Conservation (phyloP, 2,329 filamentous ascomycete genomes). For the Nigrograna mackinnonii region DNA sequence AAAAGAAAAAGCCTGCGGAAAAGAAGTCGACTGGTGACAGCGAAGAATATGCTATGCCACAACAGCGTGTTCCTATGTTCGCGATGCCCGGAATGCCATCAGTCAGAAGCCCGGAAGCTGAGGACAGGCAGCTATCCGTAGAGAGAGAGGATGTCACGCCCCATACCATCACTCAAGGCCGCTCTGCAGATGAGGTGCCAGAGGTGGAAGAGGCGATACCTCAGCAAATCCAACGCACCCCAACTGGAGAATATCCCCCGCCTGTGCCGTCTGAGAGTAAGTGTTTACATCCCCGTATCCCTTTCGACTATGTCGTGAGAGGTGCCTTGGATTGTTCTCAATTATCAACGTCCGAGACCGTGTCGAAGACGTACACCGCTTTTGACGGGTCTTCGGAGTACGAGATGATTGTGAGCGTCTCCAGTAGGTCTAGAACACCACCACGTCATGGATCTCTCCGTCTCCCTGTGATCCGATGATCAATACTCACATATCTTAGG, state of each 20-base stretch:
- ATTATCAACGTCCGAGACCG: slow-evolving; percentile 27
- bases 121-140: slow-evolving; percentile 45
- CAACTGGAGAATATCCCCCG: slow-evolving; percentile 43
- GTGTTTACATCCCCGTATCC: slow-evolving; percentile 43
- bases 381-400: slow-evolving; percentile 39
- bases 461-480: background rate
- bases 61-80: slow-evolving; percentile 58
- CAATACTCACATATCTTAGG: slow-evolving; percentile 37
- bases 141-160: slow-evolving; percentile 56
- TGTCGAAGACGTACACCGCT: slow-evolving; percentile 35
- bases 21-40: slow-evolving; percentile 41
- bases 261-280: slow-evolving; percentile 57
- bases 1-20: slow-evolving; percentile 53
- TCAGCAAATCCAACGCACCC: slow-evolving; percentile 43
- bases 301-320: slow-evolving; percentile 21
- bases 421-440: slow-evolving; percentile 36
- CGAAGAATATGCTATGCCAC: slow-evolving; percentile 29
- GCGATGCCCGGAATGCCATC: slow-evolving; percentile 73
- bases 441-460: no score
- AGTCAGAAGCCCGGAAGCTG: slow-evolving; percentile 52
- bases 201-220: slow-evolving; percentile 59
- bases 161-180: slow-evolving; percentile 46
- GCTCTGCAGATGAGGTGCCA: slow-evolving; percentile 51
- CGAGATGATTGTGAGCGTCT: slow-evolving; percentile 42
- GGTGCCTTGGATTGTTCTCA: slow-evolving; percentile 25